Evolutionary conservation across 495 filamentous ascomycete genomes (phyloP).

Genomic region (Neurospora sp.): DNA sequence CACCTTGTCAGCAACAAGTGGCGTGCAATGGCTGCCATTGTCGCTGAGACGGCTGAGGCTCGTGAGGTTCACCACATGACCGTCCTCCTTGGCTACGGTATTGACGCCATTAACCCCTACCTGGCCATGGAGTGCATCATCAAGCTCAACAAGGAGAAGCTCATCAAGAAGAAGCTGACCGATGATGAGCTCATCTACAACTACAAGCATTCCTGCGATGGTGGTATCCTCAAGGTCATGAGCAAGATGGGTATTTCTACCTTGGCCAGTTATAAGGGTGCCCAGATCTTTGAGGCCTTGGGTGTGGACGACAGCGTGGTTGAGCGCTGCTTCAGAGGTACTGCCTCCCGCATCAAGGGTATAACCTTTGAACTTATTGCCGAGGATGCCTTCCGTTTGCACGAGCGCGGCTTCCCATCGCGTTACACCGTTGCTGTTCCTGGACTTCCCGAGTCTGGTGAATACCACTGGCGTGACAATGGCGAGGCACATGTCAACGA

Average conservation of each 20-base stretch:
- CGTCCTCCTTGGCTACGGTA: conserved; percentile 91
- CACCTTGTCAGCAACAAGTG: conserved; percentile 96
- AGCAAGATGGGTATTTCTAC: conserved; percentile 99
- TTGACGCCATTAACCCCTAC: conserved; percentile 94
- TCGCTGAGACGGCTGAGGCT: conserved; percentile 92
- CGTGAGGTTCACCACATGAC: conserved; percentile 99
- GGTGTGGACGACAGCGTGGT: conserved; percentile 93
- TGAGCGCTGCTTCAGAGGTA: conserved; percentile 93
- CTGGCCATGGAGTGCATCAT: conserved; percentile 95
- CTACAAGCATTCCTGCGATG: conserved; percentile 96
- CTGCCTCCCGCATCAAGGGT: conserved; percentile 90
- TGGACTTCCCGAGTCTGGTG: conserved; percentile 86
- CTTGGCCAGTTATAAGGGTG: conserved; percentile 95
- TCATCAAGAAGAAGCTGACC: conserved; percentile 76
- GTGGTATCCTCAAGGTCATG: conserved; percentile 99
- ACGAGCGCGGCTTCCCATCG: conserved; percentile 90
- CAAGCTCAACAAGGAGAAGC: conserved; percentile 92
- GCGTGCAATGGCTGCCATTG: conserved; percentile 78
- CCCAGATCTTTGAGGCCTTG: conserved; percentile 98
- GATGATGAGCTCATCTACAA: conserved; percentile 85
- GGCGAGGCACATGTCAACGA: conserved; percentile 98
- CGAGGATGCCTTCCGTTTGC: conserved; percentile 91
- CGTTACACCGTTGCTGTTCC: conserved; percentile 67
- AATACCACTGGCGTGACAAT: conserved; percentile 99
- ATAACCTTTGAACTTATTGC: conserved; percentile 94